Conservation (phyloP, 176 grass and related monocot genomes). For the Carex cristatella region DNA sequence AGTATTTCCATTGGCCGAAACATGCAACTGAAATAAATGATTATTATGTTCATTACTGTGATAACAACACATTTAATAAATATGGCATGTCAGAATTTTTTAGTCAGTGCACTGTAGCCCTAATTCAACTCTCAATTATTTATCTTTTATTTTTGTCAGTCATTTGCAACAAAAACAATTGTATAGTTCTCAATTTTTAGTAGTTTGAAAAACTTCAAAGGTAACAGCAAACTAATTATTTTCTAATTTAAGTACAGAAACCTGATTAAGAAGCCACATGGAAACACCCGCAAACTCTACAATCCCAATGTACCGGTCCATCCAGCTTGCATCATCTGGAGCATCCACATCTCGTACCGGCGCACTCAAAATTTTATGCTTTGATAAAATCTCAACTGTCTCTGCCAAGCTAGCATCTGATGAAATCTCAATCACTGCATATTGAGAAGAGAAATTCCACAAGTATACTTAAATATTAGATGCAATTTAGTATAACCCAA, state of each 20-base stretch:
- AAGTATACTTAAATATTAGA: background rate
- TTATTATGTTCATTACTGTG: background rate
- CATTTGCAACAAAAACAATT: background rate
- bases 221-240: background rate
- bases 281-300: slow-evolving; percentile 88
- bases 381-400: slow-evolving; percentile 76
- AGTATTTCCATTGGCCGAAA: slow-evolving; percentile 38
- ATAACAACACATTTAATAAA: background rate
- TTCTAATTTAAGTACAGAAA: slow-evolving; percentile 14
- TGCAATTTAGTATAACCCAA: background rate
- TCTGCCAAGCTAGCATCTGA: slow-evolving; percentile 77
- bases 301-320: slow-evolving; percentile 92
- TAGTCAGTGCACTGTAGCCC: background rate
- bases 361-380: slow-evolving; percentile 88
- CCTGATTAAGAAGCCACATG: slow-evolving; percentile 95
- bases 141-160: background rate
- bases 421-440: slow-evolving; percentile 80
- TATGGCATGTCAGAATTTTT: background rate
- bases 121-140: background rate
- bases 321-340: slow-evolving; percentile 89
- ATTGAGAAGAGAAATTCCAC: background rate
- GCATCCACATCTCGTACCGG: slow-evolving; percentile 79
- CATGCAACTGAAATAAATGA: slow-evolving; percentile 44
- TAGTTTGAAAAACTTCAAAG: background rate
- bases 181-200: background rate